These are phyloP conservation scores for Trichophyton mentagrophytes DNA, from an alignment of 2,329 filamentous ascomycete species.

Conservation along the genomic window DNA sequence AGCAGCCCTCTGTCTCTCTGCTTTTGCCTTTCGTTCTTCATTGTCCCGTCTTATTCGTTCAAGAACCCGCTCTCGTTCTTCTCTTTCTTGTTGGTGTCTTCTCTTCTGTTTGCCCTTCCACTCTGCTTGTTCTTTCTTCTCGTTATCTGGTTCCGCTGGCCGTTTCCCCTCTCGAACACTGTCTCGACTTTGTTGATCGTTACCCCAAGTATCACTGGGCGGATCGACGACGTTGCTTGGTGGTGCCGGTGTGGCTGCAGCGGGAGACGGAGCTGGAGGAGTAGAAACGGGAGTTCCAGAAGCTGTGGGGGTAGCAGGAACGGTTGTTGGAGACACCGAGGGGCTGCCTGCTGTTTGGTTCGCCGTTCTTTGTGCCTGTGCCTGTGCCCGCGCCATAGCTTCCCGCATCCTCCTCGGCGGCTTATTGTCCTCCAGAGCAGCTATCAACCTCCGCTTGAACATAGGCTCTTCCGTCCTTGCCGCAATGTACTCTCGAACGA, in stretches of 20 bases:
- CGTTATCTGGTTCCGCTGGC: constrained; percentile 8
- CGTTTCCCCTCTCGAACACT: neutral
- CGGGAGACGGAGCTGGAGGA: neutral
- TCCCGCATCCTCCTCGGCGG: constrained; percentile 5
- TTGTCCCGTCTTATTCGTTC: constrained; percentile 67
- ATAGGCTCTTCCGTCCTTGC: constrained; percentile 52
- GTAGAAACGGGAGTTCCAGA: neutral
- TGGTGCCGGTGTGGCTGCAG: neutral
- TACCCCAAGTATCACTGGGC: neutral
- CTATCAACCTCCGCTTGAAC: constrained; percentile 46
- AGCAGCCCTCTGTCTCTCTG: constrained; percentile 28
- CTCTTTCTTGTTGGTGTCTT: constrained; percentile 50
- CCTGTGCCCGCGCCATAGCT: neutral
- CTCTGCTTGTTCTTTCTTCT: constrained; percentile 35
- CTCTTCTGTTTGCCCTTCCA: constrained; percentile 45
- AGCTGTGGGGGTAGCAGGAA: neutral
- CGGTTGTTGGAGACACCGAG: neutral
- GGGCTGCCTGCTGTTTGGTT: neutral
- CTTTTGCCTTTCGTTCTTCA: constrained; percentile 48
- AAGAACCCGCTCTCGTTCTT: constrained; percentile 59
- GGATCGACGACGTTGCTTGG: constrained; percentile 1
- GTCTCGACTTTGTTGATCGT: neutral
- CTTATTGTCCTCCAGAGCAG: constrained; percentile 26
- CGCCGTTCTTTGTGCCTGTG: neutral
- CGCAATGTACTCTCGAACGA: constrained; percentile 63